Conservation (phyloP, 805 yeast species). For the Danielozyma ontarioensis region DNA sequence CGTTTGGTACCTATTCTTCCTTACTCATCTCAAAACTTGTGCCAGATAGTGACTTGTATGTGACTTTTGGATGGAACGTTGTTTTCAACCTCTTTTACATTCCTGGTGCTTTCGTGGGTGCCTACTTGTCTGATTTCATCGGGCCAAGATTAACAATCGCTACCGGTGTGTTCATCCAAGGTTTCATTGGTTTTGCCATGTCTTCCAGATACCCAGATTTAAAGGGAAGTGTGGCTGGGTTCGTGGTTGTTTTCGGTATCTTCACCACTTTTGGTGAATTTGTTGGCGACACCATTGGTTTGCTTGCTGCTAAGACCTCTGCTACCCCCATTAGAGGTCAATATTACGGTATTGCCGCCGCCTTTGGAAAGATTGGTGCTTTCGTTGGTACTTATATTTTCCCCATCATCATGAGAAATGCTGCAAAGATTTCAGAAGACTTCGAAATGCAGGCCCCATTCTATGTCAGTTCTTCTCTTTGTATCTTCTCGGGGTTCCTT, state of each 20-base stretch:
- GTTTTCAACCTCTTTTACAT: slow-evolving; percentile 82
- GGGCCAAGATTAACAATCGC: slow-evolving; percentile 86
- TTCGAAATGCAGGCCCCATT: slow-evolving; percentile 65
- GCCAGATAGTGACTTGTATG: slow-evolving; percentile 56
- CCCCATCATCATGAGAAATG: slow-evolving; percentile 67
- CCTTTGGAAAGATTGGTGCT: slow-evolving; percentile 88
- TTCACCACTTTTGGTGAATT: slow-evolving; percentile 86
- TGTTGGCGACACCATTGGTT: slow-evolving; percentile 90
- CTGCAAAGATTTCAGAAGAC: slow-evolving; percentile 42
- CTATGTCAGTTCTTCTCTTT: slow-evolving; percentile 74
- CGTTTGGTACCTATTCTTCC: slow-evolving; percentile 81
- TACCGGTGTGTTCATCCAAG: slow-evolving; percentile 68
- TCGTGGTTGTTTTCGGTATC: slow-evolving; percentile 84
- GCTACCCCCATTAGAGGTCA: slow-evolving; percentile 89
- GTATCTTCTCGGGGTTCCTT: slow-evolving; percentile 64
- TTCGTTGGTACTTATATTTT: slow-evolving; percentile 86
- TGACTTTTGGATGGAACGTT: slow-evolving; percentile 88
- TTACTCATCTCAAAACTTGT: slow-evolving; percentile 58
- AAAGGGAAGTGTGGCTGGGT: slow-evolving; percentile 62
- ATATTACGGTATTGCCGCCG: slow-evolving; percentile 88
- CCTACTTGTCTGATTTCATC: slow-evolving; percentile 73
- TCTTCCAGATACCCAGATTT: slow-evolving; percentile 62
- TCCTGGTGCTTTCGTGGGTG: slow-evolving; percentile 89
- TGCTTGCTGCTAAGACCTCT: slow-evolving; percentile 78
- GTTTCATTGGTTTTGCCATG: slow-evolving; percentile 76